These are phyloP conservation scores for Debaryomycetaceae sp. DNA, from an alignment of 1,139 yeast genomes.

Conservation along the genomic window DNA sequence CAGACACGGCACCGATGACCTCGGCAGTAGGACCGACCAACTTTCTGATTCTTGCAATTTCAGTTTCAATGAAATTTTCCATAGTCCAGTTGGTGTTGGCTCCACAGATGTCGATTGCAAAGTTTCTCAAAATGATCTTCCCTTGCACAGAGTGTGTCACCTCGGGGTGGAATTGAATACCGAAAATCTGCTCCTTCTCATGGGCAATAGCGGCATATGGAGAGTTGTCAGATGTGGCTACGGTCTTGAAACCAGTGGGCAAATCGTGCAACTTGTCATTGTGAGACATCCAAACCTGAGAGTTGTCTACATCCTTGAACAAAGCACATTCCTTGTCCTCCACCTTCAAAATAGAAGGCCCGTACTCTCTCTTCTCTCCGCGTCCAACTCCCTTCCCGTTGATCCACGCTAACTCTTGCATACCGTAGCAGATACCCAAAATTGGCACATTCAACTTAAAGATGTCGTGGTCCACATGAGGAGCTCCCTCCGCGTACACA, in stretches of 20 bases:
- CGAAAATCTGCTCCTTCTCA: constrained; percentile 70
- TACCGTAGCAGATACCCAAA: constrained; percentile 97
- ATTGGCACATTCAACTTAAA: constrained; percentile 91
- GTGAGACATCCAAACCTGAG: constrained; percentile 99
- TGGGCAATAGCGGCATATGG: constrained; percentile 94
- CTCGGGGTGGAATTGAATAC: constrained; percentile 99
- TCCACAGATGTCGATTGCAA: constrained; percentile 86
- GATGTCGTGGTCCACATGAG: constrained; percentile 94
- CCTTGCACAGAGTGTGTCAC: constrained; percentile 96
- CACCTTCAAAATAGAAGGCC: constrained; percentile 88
- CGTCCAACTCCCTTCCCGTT: constrained; percentile 94
- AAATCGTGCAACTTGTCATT: constrained; percentile 92
- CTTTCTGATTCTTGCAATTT: constrained; percentile 84
- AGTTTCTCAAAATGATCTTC: constrained; percentile 79
- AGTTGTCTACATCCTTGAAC: constrained; percentile 85
- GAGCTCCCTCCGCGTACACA: constrained; percentile 91
- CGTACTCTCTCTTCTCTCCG: constrained; percentile 98
- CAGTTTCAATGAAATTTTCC: constrained; percentile 97
- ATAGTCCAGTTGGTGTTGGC: constrained; percentile 93
- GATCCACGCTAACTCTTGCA: constrained; percentile 99
- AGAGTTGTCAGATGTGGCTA: constrained; percentile 90
- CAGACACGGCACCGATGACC: constrained; percentile 99
- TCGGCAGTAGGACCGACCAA: constrained; percentile 97
- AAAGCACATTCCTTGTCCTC: constrained; percentile 65
- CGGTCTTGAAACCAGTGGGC: constrained; percentile 85